A percentile compares a stretch with the other conserved stretches of the same genome.
phyloP scores from a whole-genome alignment of 768 basidiomycete genomes.

The Pleurotus citrinopileatus region DNA sequence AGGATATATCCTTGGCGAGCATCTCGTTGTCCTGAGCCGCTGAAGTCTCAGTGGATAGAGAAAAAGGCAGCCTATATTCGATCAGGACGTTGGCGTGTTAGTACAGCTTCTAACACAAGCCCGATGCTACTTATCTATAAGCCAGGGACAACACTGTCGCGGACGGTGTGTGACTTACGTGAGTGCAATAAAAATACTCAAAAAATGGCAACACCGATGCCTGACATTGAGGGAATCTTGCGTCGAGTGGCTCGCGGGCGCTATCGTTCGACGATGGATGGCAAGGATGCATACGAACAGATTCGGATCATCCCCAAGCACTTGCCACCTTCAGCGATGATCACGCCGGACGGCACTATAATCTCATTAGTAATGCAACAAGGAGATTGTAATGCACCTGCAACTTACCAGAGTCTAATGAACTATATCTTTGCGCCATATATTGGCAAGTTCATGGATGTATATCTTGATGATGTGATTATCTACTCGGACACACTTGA shows the following conservation, averaged over 20 bases:
- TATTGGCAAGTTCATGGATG: slow-evolving; percentile 26
- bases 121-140: slow-evolving; percentile 17
- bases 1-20: slow-evolving; percentile 21
- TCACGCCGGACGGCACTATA: slow-evolving; percentile 27
- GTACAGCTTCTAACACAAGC: slow-evolving; percentile 2
- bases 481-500: slow-evolving; percentile 29
- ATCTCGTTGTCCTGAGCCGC: slow-evolving; percentile 22
- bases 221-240: slow-evolving; percentile 37
- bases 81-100: slow-evolving; percentile 23
- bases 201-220: slow-evolving; percentile 33
- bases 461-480: slow-evolving; percentile 33
- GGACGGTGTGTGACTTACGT: slow-evolving; percentile 32
- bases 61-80: slow-evolving; percentile 20
- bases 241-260: slow-evolving; percentile 23
- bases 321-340: slow-evolving; percentile 19
- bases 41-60: slow-evolving; percentile 15
- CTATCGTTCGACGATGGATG: slow-evolving; percentile 32
- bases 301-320: slow-evolving; percentile 22
- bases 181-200: slow-evolving; percentile 35
- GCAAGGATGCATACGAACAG: slow-evolving; percentile 39
- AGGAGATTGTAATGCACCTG: slow-evolving; percentile 26
- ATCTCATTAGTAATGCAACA: slow-evolving; percentile 24
- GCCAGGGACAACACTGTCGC: slow-evolving; percentile 21
- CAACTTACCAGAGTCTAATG: slow-evolving; percentile 37
- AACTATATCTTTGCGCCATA: slow-evolving; percentile 26